phyloP scores from a whole-genome alignment of 768 basidiomycete genomes.

The Russula griseocarnosa region DNA sequence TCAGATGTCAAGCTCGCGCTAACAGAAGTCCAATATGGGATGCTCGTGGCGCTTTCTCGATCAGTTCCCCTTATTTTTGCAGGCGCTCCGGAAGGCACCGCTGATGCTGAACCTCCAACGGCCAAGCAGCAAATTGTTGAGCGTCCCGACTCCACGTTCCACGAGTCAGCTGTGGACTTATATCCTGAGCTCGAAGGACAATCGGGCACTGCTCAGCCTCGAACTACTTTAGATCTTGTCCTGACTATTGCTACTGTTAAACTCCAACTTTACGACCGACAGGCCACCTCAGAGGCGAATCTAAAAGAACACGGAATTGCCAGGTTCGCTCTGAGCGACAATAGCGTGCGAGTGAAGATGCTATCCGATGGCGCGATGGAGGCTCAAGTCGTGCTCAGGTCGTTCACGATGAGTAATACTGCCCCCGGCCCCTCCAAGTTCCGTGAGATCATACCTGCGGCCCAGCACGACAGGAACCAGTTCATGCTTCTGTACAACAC shows the following conservation, averaged over 20 bases:
- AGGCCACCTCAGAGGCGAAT: conserved; percentile 51
- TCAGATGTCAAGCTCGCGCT: conserved; percentile 82
- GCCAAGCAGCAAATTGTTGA: conserved; percentile 20
- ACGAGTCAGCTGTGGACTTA: conserved; percentile 36
- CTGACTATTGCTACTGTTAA: conserved; percentile 69
- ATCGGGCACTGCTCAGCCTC: conserved; percentile 36
- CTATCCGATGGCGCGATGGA: conserved; percentile 81
- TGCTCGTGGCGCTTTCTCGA: conserved; percentile 60
- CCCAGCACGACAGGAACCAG: conserved; percentile 82
- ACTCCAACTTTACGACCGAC: conserved; percentile 78
- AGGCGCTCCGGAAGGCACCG: conserved; percentile 42
- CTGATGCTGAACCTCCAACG: conserved; percentile 33
- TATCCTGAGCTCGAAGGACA: conserved; percentile 56
- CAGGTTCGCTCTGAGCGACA: conserved; percentile 78
- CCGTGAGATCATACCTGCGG: conserved; percentile 92
- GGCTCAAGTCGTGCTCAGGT: conserved; percentile 82
- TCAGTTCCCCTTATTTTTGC: conserved; percentile 67
- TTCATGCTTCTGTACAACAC: conserved; percentile 90
- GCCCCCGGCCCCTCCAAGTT: conserved; percentile 77
- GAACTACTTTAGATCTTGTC: conserved; percentile 69
- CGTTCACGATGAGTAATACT: conserved; percentile 89
- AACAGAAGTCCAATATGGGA: conserved; percentile 77
- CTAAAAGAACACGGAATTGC: conserved; percentile 79
- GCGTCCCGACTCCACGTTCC: conserved; percentile 26
- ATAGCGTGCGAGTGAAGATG: conserved; percentile 72